These are phyloP conservation scores for Iberis pinnata DNA, from an alignment of 345 rosid genomes.

Conservation along the genomic window DNA sequence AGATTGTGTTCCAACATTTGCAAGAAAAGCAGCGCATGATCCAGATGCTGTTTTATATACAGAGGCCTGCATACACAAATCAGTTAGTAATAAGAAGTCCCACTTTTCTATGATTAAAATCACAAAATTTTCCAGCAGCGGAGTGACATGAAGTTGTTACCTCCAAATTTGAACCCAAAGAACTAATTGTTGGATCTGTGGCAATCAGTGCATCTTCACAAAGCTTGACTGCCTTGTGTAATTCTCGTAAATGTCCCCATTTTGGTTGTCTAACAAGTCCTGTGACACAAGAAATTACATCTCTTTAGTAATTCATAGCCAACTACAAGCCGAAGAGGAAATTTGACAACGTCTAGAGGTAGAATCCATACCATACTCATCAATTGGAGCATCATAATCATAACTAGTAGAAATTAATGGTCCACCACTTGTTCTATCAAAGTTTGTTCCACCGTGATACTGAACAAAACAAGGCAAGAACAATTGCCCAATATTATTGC, in stretches of 20 bases:
- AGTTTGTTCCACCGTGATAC: constrained; percentile 98
- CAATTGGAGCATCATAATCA: constrained; percentile 96
- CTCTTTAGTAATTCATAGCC: neutral
- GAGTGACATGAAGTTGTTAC: constrained; percentile 28
- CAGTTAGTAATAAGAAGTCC: too few relatives aligned
- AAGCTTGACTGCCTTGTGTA: constrained; percentile 88
- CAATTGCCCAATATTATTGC: constrained; percentile 1
- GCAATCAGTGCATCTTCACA: constrained; percentile 69
- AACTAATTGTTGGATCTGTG: constrained; percentile 60
- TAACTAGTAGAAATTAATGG: constrained; percentile 90
- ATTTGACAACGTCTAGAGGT: neutral
- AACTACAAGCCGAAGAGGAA: neutral
- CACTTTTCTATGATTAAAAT: too few relatives aligned
- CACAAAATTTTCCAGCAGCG: too few relatives aligned
- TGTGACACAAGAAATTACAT: constrained; percentile 23
- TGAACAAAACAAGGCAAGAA: constrained; percentile 29
- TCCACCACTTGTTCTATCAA: constrained; percentile 73
- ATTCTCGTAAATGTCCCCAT: constrained; percentile 85
- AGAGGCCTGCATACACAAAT: constrained; percentile 47
- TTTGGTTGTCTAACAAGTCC: constrained; percentile 88
- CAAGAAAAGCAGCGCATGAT: constrained; percentile 81
- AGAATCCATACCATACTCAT: constrained; percentile 71
- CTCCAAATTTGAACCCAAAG: constrained; percentile 74
- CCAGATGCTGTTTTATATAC: constrained; percentile 62
- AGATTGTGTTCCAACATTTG: constrained; percentile 49